Base-by-base conservation (phyloP, 768 basidiomycete genomes). In the Termitomyces bulborhizus region DNA sequence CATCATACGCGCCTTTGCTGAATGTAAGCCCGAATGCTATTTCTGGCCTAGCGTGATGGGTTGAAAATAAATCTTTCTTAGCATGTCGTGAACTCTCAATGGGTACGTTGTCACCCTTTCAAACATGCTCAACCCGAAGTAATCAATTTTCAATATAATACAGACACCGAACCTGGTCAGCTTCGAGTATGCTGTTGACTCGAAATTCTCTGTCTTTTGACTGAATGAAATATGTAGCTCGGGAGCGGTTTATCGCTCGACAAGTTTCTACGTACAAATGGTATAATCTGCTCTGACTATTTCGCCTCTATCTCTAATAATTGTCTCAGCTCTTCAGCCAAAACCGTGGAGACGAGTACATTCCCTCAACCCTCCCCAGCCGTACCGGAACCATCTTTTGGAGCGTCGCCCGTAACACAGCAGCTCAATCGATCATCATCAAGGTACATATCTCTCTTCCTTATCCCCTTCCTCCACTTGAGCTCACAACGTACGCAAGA, bases 301-400 rank as follows among this genome's bases (percentile, higher is more conserved):
- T 9, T 45, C 39, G 51, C 13, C 44, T 21, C 71, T 3, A 24
- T 4, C 24, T 24, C 29, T 43, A 31, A 46, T 4, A 15, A 27
- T 32, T 12, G 8, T 6, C 16, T 71, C 57, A 87, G 85, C 72
- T 88, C 36, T 87, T 87, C 71, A 81, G 82, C 53, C 57, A 75
- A 16, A 83, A 86, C 64, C 69, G 78, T 40, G 86, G 86, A 5
- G 80, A 84, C 41, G 76, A 77, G 60, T 86, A 84, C 61, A 63
- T 87, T 1, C 81, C 85, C 3, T 85, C 81, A 63, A 86, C 83
- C 0, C 72, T 84, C 0, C 84, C 85, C 0, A 67, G 54, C 34
- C 49, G 59, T 0, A 63, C 58, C 3, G 82, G 81, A 9, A 79
- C 80, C 0, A 63, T 84, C 1, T 77, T 81, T 66, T 88, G 86